Conservation (phyloP, 495 filamentous ascomycete species). For the Aspergillus bertholletiae region DNA sequence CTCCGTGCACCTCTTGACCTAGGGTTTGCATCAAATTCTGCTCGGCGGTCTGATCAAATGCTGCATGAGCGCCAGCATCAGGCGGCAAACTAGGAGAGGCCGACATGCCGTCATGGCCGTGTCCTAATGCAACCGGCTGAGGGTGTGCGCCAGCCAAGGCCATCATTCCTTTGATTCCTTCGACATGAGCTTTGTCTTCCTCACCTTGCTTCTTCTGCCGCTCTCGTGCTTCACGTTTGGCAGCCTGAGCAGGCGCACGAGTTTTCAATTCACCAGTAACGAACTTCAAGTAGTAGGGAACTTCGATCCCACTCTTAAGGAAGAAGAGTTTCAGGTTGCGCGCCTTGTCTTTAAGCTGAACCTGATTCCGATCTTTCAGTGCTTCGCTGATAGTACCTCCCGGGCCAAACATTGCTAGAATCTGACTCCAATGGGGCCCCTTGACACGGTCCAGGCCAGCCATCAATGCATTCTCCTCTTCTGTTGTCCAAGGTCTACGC, state of each 20-base stretch:
- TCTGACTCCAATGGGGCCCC: constrained; percentile 95
- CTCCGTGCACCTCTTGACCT: constrained; percentile 46
- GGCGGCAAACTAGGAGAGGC: constrained; percentile 41
- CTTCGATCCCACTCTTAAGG: constrained; percentile 88
- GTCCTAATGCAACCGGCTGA: constrained; percentile 27
- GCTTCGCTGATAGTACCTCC: constrained; percentile 80
- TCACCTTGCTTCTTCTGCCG: constrained; percentile 61
- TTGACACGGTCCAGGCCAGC: constrained; percentile 86
- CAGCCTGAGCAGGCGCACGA: constrained; percentile 77
- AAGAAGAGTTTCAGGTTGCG: constrained; percentile 94
- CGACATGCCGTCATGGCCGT: constrained; percentile 42
- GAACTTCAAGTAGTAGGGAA: constrained; percentile 84
- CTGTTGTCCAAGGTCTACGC: constrained; percentile 81
- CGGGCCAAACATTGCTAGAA: constrained; percentile 80
- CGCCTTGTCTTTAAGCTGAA: constrained; percentile 94
- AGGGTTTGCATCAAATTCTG: constrained; percentile 50
- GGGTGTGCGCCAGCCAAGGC: constrained; percentile 49
- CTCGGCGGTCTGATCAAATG: constrained; percentile 44
- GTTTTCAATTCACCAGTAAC: constrained; percentile 95
- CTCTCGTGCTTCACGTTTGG: constrained; percentile 75
- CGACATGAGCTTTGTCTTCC: constrained; percentile 69
- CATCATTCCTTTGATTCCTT: constrained; percentile 70
- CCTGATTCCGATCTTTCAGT: constrained; percentile 89
- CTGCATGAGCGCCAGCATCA: constrained; percentile 30
- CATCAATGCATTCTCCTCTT: constrained; percentile 92